Evolutionary conservation across 2,329 filamentous ascomycete species (phyloP).

Genomic region (Fonsecaea monophora): DNA sequence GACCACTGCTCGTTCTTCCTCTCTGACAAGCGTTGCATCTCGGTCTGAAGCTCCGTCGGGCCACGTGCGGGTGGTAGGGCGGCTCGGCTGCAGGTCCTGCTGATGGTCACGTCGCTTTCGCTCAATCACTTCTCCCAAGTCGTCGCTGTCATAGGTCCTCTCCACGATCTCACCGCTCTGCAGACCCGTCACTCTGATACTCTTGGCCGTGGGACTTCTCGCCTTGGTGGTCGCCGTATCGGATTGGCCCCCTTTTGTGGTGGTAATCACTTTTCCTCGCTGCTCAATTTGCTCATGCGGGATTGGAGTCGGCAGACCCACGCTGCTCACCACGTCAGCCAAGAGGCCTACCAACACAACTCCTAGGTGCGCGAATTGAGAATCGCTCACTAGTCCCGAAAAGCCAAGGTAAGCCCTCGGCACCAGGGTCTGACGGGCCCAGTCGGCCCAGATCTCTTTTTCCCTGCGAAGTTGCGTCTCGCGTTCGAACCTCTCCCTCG

Average conservation of each 20-base stretch:
- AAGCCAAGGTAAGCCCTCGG: slow-evolving; percentile 60
- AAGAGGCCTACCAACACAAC: slow-evolving; percentile 71
- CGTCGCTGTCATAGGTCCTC: slow-evolving; percentile 33
- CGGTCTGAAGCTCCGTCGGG: not conserved
- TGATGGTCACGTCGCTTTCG: slow-evolving; percentile 1
- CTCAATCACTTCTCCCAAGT: slow-evolving; percentile 34
- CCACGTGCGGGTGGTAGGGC: not conserved
- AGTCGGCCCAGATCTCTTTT: slow-evolving; percentile 45
- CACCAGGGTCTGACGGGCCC: slow-evolving; percentile 52
- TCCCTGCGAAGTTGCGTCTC: slow-evolving; percentile 44
- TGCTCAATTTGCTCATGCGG: slow-evolving; percentile 25
- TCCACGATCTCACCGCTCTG: slow-evolving; percentile 33
- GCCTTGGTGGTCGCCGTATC: slow-evolving; percentile 32
- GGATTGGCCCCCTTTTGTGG: slow-evolving; percentile 31
- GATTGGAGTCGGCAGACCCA: slow-evolving; percentile 44
- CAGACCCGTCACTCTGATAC: slow-evolving; percentile 26
- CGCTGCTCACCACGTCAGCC: slow-evolving; percentile 61
- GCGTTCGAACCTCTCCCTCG: slow-evolving; percentile 53
- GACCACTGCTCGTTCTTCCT: not conserved
- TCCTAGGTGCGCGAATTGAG: slow-evolving; percentile 74
- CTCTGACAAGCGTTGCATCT: not conserved
- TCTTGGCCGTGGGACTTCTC: slow-evolving; percentile 21
- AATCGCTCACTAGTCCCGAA: slow-evolving; percentile 72
- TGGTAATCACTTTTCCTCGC: slow-evolving; percentile 1
- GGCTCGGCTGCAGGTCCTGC: not conserved